Base-by-base conservation (phyloP, 345 rosid species). In the Eucalyptus pauciflora region DNA sequence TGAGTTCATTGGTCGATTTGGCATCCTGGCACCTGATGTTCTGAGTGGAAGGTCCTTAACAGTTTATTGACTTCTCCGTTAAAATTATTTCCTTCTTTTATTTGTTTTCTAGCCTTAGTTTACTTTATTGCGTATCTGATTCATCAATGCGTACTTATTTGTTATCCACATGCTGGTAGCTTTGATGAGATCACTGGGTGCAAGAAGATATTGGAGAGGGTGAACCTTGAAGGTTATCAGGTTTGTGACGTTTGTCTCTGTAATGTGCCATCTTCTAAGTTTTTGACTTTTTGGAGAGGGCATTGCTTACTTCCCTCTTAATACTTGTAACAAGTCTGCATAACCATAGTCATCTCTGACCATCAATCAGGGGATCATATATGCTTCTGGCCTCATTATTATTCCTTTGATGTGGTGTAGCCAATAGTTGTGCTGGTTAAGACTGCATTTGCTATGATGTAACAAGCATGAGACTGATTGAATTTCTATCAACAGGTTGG, bases 171-270 rank as follows among this genome's bases (percentile, higher is more conserved):
- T 89, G 54, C 64, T 83, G 58, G 91, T 91, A 97, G 98, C 88
- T 90, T 87, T 88, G 94, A 96, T 89, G 99, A 98, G 94, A 91
- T 93, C 13, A 90, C 93, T 88, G 96, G 97, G 89, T 95, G 98
- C 94, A 95, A 94, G 94, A 95, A 90, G 94, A 93, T 98, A 69
- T 90, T 98, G 88, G 98, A 93, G 92, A 96, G 93, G 91, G 96
- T 92, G 88, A 93, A 95, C 86, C 97, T 98, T 87, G 86, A 91
- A 91, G 99, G 99, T 79, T 95, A 93, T 92, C 99, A 97, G 99
- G 99, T 96, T 88, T 22, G 60, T 88, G 54, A 86, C 88, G 7
- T 76, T 41, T 76, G 83, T 76, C 50, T 81, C 52, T 14, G 86
- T 52, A 58, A 67, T 86, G 45, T 50, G 52, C 31, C 49, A 29